These are phyloP conservation scores for Paxillus involutus DNA, from an alignment of 768 basidiomycete genomes.

Conservation along the genomic window DNA sequence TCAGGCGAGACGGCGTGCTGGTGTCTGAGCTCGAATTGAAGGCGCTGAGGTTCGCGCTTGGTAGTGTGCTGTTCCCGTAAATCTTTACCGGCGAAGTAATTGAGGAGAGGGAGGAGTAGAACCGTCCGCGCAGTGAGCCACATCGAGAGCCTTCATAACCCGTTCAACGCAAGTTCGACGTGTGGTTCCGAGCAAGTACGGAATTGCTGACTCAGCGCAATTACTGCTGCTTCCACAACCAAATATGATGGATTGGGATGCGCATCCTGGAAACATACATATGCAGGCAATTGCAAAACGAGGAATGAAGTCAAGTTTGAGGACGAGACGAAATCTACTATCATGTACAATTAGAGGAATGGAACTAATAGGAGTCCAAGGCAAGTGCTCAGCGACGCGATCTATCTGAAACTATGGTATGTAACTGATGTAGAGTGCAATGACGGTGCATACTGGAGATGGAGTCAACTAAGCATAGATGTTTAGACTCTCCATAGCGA, in stretches of 20 bases:
- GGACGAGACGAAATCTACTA: background rate
- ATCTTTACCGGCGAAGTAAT: constrained; percentile 16
- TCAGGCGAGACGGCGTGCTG: constrained; percentile 52
- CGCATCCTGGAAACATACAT: background rate
- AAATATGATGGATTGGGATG: too few relatives aligned
- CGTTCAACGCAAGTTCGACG: too few relatives aligned
- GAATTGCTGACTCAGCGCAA: constrained; percentile 22
- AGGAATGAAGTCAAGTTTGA: background rate
- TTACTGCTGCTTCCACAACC: too few relatives aligned
- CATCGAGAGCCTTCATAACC: constrained; percentile 22
- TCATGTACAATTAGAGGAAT: background rate
- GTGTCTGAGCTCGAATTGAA: constrained; percentile 59
- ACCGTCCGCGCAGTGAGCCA: constrained; percentile 46
- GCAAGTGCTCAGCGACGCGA: background rate
- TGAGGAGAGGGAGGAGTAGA: constrained; percentile 45
- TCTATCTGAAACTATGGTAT: constrained; percentile 14
- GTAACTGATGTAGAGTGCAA: constrained; percentile 1
- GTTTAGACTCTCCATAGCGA: constrained; percentile 60
- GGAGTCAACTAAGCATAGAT: constrained; percentile 17
- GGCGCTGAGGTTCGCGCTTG: constrained; percentile 19
- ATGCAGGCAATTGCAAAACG: constrained; percentile 1
- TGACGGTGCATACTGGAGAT: background rate
- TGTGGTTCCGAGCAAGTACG: background rate
- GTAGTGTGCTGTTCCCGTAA: background rate
- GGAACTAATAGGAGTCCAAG: background rate